These are phyloP conservation scores for Epicoccum nigrum DNA, from an alignment of 2,329 filamentous ascomycete genomes.

Conservation along the genomic window DNA sequence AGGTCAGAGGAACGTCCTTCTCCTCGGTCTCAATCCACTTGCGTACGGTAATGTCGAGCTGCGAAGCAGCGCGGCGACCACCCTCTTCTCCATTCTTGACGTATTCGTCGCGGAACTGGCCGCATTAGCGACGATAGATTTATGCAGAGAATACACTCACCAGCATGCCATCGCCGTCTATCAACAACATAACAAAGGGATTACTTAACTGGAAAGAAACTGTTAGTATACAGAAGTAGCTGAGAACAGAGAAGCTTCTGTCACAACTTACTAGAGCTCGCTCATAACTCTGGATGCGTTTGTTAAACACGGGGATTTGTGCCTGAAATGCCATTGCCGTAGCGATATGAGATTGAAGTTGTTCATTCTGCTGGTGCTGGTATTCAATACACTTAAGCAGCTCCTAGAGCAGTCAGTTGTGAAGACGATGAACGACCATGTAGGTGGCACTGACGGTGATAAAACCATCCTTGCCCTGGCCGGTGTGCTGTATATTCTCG, in stretches of 20 bases:
- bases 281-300: slow-evolving; percentile 22
- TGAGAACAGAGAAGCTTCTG: neutral
- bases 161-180: slow-evolving; percentile 63
- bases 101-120: slow-evolving; percentile 57
- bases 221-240: neutral
- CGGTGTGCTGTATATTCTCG: slow-evolving; percentile 36
- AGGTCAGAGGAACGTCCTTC: slow-evolving; percentile 48
- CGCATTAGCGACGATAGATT: neutral
- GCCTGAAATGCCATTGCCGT: slow-evolving; percentile 28
- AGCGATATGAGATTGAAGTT: slow-evolving; percentile 31
- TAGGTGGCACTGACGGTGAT: slow-evolving; percentile 37
- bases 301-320: slow-evolving; percentile 31
- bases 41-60: slow-evolving; percentile 53
- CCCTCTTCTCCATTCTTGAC: slow-evolving; percentile 58
- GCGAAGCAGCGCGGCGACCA: slow-evolving; percentile 59
- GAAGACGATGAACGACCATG: neutral
- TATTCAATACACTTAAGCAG: slow-evolving; percentile 50
- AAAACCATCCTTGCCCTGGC: slow-evolving; percentile 41
- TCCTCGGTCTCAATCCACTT: slow-evolving; percentile 48
- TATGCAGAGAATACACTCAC: slow-evolving; percentile 11
- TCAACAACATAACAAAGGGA: slow-evolving; percentile 60
- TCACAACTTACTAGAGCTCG: slow-evolving; percentile 33
- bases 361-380: slow-evolving; percentile 40
- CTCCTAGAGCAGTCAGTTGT: slow-evolving; percentile 39
- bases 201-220: slow-evolving; percentile 40